Base-by-base conservation (phyloP, 2,329 filamentous ascomycete species). In the Helotiales sp. region DNA sequence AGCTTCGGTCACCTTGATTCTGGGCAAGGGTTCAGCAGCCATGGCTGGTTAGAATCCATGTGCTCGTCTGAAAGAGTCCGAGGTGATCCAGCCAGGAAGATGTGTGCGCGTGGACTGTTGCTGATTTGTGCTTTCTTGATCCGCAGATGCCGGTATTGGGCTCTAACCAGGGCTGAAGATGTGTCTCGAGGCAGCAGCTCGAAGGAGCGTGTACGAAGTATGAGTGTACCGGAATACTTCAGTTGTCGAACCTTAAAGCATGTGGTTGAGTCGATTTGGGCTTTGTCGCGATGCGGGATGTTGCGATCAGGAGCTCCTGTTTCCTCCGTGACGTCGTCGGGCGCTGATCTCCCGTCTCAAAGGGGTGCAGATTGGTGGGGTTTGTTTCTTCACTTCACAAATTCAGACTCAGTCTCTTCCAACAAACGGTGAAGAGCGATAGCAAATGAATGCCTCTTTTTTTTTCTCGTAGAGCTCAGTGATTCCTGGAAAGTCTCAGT, bases 1-100 rank as follows among this genome's bases (percentile, higher is more conserved):
- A 47, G 60, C 57, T 58, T 69, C 65, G 50, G 62, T 70, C 54
- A 70, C 65, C 58, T 67, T 65, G 51, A 70, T 70, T 49, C 66
- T 68, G 19, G 69, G 69, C 56, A 70, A 55, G 19, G 56, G 58
- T 51, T 58, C 52, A 36, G 67, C 66, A 67, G 68, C 63, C 69
- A 71, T 71, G 58, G 56, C 61, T 55, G 54, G 38, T 34, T 52
- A 34, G 47, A 29, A 57, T 63, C 66, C 65, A 70, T 67, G 55
- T 59, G 65, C 60, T 61, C 62, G 59, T 62, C 51, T 57, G 48
- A 60, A n/a, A 57, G 52, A 49, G 38, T 52, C 36, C 44, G 24
- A 51, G 31, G 31, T 46, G 19, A 34, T 44, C 52, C 33, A 50
- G 54, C 49, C 27, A 58, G 56, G 55, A 52, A 31, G 44, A 52